Evolutionary conservation across 1,284 basidiomycete species (phyloP), one percentile per base, ranked within the genome.

Genomic region (Heterobasidion occidentale): DNA sequence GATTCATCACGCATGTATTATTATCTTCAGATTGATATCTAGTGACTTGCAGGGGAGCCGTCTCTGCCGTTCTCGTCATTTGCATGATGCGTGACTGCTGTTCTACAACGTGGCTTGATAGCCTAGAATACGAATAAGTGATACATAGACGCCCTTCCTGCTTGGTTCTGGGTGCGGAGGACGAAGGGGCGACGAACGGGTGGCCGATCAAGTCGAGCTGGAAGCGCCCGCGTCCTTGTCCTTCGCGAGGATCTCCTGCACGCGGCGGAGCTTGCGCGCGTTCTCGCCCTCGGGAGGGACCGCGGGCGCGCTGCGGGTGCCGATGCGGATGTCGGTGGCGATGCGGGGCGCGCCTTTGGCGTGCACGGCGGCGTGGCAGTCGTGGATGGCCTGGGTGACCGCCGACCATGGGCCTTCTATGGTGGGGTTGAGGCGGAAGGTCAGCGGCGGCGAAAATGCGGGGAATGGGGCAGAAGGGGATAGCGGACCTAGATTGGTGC

Each of bases 341-440:
- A 90, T 77, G 49, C 90, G 81, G 19, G 81, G 81, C 1, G 82
- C 82, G 36, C 89, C 90, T 65, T 80, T 78, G 1, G 80, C 83
- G 65, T 96, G 94, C 0, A 96, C 89, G 93, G n/a, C 94, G 19
- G 79, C 80, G 67, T 97, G 94, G 65, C 93, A 95, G 58, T 89
- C 90, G 59, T 92, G 87, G 57, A 93, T 92, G 1, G 86, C 88
- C 63, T 88, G 75, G 55, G 77, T 80, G 55, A 97, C 94, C 56
- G 83, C 76, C 36, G 80, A 79, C 92, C 93, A 94, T 0, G 90
- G 86, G 2, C 93, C 92, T 69, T 92, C 89, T 90, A 63, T 20
- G 15, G 52, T 14, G 12, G 27, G 34, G 59, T 42, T 19, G 33
- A n/a, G 46, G 38, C 56, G 60, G 54, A 58, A 54, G 27, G 27